Conservation (phyloP, 208 protist genomes). For the Leishmania tarentolae region DNA sequence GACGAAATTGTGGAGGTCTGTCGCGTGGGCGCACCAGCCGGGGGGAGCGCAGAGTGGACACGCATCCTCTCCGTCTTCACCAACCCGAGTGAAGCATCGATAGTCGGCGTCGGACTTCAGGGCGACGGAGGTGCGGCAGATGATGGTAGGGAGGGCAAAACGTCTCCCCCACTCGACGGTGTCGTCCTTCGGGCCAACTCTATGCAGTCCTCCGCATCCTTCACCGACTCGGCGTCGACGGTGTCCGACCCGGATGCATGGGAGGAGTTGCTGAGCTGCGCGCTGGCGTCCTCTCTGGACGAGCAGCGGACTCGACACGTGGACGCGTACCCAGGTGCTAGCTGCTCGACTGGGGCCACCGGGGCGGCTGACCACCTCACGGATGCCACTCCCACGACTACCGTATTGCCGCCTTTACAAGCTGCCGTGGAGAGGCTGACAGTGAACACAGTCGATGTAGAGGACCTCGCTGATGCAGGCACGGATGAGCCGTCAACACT, state of each 20-base stretch:
- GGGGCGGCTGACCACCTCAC: not conserved
- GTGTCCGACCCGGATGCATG: conserved; percentile 28
- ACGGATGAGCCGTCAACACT: conserved; percentile 3
- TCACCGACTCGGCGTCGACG: conserved; percentile 21
- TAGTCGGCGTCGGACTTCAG: conserved; percentile 1
- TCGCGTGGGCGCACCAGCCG: conserved; percentile 16
- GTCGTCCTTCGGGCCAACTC: not conserved
- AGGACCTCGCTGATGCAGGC: not conserved
- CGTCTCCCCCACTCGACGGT: not conserved
- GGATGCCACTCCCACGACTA: not conserved
- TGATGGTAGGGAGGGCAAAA: not conserved
- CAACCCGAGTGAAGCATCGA: not conserved
- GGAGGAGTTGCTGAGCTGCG: conserved; percentile 20
- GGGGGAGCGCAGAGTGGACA: conserved; percentile 11
- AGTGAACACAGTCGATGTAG: conserved; percentile 25
- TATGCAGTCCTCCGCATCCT: conserved; percentile 1
- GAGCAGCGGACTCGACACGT: conserved; percentile 6
- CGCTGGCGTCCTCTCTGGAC: not conserved
- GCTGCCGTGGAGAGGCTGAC: not conserved
- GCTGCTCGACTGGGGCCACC: not conserved
- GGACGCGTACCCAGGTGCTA: not conserved
- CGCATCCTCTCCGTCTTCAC: not conserved
- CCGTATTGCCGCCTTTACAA: not conserved
- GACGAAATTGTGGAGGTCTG: conserved; percentile 43
- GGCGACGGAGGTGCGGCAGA: conserved; percentile 3